Conservation (phyloP, 768 basidiomycete species). For the Guyanaporus albipodus region DNA sequence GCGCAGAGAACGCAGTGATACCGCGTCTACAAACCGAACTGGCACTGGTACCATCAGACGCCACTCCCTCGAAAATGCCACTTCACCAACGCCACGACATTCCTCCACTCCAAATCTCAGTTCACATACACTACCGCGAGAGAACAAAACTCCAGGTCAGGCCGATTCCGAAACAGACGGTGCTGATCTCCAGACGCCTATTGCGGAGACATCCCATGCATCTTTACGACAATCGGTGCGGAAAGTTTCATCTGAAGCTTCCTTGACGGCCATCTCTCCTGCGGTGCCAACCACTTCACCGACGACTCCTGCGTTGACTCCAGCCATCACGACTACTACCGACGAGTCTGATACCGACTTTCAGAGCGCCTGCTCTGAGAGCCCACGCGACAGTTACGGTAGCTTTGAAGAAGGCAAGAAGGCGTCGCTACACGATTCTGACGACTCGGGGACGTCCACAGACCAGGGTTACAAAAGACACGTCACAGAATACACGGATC, state of each 20-base stretch:
- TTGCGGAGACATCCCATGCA: conserved; percentile 28
- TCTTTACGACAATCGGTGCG: conserved; percentile 21
- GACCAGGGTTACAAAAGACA: conserved; percentile 30
- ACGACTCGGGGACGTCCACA: conserved; percentile 30
- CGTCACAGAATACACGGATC: conserved; percentile 34
- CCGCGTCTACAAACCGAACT: conserved; percentile 60
- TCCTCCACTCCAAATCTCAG: conserved; percentile 23
- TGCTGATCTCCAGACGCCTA: conserved; percentile 23
- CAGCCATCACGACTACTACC: conserved; percentile 39
- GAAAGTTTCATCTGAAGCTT: conserved; percentile 34
- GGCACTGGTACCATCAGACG: conserved; percentile 29
- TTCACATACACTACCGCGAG: conserved; percentile 27
- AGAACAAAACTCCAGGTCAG: conserved; percentile 38
- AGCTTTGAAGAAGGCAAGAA: conserved; percentile 38
- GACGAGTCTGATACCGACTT: conserved; percentile 85
- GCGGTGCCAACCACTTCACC: conserved; percentile 24
- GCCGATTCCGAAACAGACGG: conserved; percentile 35
- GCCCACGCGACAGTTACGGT: conserved; percentile 64
- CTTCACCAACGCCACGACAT: conserved; percentile 28
- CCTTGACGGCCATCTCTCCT: conserved; percentile 25
- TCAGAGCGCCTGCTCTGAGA: conserved; percentile 79
- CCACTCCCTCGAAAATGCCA: conserved; percentile 22
- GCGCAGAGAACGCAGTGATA: conserved; percentile 53
- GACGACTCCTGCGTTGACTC: conserved; percentile 35
- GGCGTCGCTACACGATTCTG: conserved; percentile 22